phyloP scores from a whole-genome alignment of 257 asterid genomes.

The Gynochthodes officinalis region DNA sequence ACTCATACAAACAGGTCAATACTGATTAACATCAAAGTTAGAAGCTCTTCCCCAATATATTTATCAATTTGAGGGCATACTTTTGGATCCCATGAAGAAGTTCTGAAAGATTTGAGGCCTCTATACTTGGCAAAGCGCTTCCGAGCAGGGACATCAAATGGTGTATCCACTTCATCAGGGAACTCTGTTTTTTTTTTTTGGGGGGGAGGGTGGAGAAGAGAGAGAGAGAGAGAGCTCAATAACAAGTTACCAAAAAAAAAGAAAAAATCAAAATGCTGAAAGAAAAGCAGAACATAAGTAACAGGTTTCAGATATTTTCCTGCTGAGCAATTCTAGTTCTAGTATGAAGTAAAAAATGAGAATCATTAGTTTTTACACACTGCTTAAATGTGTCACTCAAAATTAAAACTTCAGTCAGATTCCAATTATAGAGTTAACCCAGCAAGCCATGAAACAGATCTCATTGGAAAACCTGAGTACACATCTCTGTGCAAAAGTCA shows the following conservation, averaged over 20 bases:
- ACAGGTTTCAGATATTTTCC: background rate
- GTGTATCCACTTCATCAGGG: slow-evolving; percentile 98
- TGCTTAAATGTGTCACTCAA: background rate
- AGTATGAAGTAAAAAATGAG: background rate
- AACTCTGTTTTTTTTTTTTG: too few species aligned
- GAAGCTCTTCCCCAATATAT: background rate
- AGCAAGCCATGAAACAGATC: background rate
- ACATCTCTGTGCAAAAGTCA: background rate
- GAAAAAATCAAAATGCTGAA: background rate
- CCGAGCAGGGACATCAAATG: slow-evolving; percentile 83
- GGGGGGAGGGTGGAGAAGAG: slow-evolving; percentile 16
- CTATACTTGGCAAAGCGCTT: slow-evolving; percentile 93
- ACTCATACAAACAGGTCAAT: slow-evolving; percentile 15
- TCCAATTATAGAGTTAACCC: background rate
- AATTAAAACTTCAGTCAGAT: background rate
- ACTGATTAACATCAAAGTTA: slow-evolving; percentile 16
- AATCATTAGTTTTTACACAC: background rate
- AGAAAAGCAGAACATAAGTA: background rate
- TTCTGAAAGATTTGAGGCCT: slow-evolving; percentile 92
- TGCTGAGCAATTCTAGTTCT: background rate
- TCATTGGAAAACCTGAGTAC: background rate
- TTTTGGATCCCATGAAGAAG: slow-evolving; percentile 98
- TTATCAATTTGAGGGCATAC: slow-evolving; percentile 38
- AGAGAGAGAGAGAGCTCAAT: slow-evolving; percentile 5
- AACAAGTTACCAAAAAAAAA: background rate